These are phyloP conservation scores for Fusarium tuaranense DNA, from an alignment of 2,329 filamentous ascomycete genomes.

Conservation along the genomic window DNA sequence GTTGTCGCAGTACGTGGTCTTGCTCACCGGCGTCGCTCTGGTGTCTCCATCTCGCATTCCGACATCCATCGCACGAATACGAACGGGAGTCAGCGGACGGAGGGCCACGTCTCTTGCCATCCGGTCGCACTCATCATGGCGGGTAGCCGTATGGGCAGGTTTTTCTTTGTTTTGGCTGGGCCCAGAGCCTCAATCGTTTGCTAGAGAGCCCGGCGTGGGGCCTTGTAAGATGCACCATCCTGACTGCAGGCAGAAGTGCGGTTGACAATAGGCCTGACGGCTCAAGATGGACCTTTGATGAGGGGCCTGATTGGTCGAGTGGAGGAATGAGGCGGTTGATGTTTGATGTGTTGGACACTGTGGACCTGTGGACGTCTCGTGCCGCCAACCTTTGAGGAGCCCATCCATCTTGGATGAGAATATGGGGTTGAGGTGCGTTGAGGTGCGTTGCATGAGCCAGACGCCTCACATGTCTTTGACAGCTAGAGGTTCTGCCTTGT, in stretches of 20 bases:
- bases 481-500: not conserved
- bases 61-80: constrained; percentile 33
- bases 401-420: not conserved
- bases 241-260: constrained; percentile 14
- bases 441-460: not conserved
- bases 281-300: not conserved
- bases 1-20: constrained; percentile 22
- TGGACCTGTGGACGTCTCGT: constrained; percentile 10
- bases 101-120: constrained; percentile 11
- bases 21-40: constrained; percentile 19
- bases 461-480: not conserved
- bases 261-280: not conserved
- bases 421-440: not conserved
- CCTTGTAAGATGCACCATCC: not conserved
- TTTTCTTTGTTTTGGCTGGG: constrained; percentile 11
- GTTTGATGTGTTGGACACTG: constrained; percentile 6
- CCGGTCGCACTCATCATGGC: constrained; percentile 10
- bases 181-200: not conserved
- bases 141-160: not conserved
- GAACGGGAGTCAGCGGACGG: constrained; percentile 17
- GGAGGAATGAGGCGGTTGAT: constrained; percentile 3
- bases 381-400: constrained; percentile 3
- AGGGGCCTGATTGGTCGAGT: not conserved
- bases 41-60: constrained; percentile 27
- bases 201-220: not conserved